These are phyloP conservation scores for Linanthus parryae DNA, from an alignment of 148 eudicot genomes.

Conservation along the genomic window DNA sequence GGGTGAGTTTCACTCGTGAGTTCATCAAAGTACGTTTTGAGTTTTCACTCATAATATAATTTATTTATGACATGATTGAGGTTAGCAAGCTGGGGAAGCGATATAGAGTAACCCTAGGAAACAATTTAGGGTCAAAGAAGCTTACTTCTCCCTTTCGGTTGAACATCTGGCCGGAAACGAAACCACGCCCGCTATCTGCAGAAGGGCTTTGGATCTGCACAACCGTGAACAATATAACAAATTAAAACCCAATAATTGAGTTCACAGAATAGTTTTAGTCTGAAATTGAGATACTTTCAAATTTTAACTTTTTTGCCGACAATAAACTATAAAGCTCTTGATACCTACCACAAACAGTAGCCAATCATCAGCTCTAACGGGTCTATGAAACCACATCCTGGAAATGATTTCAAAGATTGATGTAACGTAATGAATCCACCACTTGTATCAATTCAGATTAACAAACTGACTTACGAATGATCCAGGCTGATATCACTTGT, in stretches of 20 bases:
- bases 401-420: background rate
- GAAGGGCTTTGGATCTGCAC: constrained; percentile 14
- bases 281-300: no score
- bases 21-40: no score
- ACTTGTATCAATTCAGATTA: background rate
- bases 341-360: constrained; percentile 66
- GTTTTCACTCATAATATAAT: no score
- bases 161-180: constrained; percentile 80
- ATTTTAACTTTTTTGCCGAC: no score
- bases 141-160: constrained; percentile 76
- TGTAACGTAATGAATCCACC: no score
- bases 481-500: constrained; percentile 65
- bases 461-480: constrained; percentile 67
- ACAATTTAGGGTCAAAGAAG: no score
- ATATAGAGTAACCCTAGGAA: no score
- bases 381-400: constrained; percentile 99
- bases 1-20: no score
- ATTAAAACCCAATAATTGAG: no score
- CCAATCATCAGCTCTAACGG: constrained; percentile 98
- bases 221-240: background rate
- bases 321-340: background rate
- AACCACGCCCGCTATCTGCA: constrained; percentile 65
- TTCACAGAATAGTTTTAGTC: no score
- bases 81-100: no score
- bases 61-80: no score